Base-by-base conservation (phyloP, 345 rosid genomes). In the Lepidium africanum region DNA sequence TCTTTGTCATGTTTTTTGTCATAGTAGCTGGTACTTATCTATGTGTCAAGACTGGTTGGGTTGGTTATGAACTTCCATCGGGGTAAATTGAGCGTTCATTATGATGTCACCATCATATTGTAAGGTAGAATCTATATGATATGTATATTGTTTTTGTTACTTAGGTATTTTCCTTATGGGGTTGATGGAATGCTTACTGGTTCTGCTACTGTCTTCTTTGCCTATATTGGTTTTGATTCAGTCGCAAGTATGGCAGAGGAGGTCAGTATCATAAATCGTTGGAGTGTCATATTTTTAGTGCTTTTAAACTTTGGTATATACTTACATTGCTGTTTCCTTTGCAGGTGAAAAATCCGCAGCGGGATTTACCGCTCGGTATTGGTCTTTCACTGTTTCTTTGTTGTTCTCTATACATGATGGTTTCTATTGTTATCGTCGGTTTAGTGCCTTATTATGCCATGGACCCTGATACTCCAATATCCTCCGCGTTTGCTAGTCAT, bases 161-260 rank as follows among this genome's bases (percentile, higher is more conserved):
- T 33, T 70, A 94, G 99, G 75, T 94, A 82, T 71, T 91, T 94
- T 50, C 88, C 99, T 27, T 94, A 79, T 48, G 99, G 99, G 10
- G 91, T 87, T 32, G 83, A 91, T 72, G 99, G 97, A 52, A 86
- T 94, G 96, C 95, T 94, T 78, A 90, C 99, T 15, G 99, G 97
- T 14, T 89, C 99, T 83, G 99, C 96, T 54, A 91, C 92, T 0
- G 97, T 94, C 51, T 94, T 94, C 80, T 94, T 94, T 76, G 86
- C 99, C 5, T 94, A 77, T 71, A 88, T 94, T 40, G 97, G 99
- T 48, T 94, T 94, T 76, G 97, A 94, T 79, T 75, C 97, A 61
- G 99, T 94, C 71, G 95, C 97, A 75, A 90, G 99, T 83, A 87
- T 95, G 51, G 99, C 99, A n/a, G 99, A 94, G 75, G 99, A 94